Percentiles rank a stretch among this genome's conserved stretches.
Conservation (phyloP, 306 rosid species). For the Inga laurina region DNA sequence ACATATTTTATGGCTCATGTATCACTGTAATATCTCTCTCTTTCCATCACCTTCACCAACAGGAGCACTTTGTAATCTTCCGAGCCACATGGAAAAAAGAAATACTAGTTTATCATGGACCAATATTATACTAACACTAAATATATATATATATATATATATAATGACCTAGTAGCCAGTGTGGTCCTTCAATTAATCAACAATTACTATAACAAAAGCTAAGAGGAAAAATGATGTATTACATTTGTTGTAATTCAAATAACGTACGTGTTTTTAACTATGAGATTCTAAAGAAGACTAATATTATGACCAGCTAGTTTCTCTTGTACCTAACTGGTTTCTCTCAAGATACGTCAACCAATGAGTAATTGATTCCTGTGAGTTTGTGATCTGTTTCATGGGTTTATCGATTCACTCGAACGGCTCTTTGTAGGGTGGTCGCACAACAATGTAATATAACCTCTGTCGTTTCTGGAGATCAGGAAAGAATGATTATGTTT, state of each 20-base stretch:
- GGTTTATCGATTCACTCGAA: conserved; percentile 37
- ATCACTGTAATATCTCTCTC: conserved; percentile 25
- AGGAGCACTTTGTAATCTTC: conserved; percentile 29
- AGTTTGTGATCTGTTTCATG: conserved; percentile 35
- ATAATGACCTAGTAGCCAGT: background rate
- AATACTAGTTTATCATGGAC: background rate
- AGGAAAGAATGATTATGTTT: background rate
- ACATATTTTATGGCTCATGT: conserved; percentile 26
- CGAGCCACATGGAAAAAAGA: background rate
- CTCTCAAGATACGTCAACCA: conserved; percentile 2
- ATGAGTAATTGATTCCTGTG: conserved; percentile 12
- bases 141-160: background rate
- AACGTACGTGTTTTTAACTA: conserved; percentile 11
- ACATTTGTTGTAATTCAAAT: background rate
- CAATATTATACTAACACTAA: background rate
- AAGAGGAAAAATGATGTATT: background rate
- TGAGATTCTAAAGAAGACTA: conserved; percentile 36
- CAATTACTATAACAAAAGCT: background rate
- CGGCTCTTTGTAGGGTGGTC: conserved; percentile 46
- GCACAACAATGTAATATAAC: conserved; percentile 49
- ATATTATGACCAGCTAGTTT: background rate
- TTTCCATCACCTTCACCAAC: conserved; percentile 23
- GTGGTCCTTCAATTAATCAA: conserved; percentile 10
- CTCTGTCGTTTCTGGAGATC: conserved; percentile 38
- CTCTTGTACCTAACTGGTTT: conserved; percentile 25